phyloP scores from a whole-genome alignment of 2,329 filamentous ascomycete species.

The Phialophora verrucosa region DNA sequence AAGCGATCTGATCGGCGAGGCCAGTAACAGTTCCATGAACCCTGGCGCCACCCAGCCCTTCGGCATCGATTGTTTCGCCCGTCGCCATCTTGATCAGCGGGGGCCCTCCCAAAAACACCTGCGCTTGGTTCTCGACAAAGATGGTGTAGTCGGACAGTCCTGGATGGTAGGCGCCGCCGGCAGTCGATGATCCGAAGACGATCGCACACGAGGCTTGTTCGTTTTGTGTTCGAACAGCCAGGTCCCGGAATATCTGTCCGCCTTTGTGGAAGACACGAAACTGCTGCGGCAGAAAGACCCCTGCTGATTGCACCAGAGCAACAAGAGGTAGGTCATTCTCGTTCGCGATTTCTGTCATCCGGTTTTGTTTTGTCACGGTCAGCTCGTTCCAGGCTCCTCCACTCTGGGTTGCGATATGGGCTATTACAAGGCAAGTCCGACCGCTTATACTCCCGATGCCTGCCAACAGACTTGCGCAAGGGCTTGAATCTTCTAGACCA shows the following conservation, averaged over 20 bases:
- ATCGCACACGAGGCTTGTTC: slow-evolving; percentile 51
- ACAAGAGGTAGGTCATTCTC: slow-evolving; percentile 52
- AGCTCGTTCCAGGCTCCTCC: slow-evolving; percentile 54
- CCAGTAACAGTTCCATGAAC: slow-evolving; percentile 51
- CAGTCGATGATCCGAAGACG: slow-evolving; percentile 54
- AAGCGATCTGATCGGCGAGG: slow-evolving; percentile 52
- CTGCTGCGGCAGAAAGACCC: slow-evolving; percentile 53
- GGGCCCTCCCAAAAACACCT: slow-evolving; percentile 54
- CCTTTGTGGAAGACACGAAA: slow-evolving; percentile 55
- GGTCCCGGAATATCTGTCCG: slow-evolving; percentile 51
- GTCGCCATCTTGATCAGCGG: slow-evolving; percentile 57
- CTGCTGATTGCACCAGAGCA: slow-evolving; percentile 50
- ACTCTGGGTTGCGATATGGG: slow-evolving; percentile 51
- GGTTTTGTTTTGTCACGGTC: slow-evolving; percentile 46
- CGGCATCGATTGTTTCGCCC: slow-evolving; percentile 51
- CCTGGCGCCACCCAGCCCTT: slow-evolving; percentile 51
- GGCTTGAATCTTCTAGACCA: slow-evolving; percentile 46
- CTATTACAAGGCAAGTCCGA: slow-evolving; percentile 47
- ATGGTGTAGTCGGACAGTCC: slow-evolving; percentile 53
- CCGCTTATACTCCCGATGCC: slow-evolving; percentile 50
- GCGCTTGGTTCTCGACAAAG: slow-evolving; percentile 52
- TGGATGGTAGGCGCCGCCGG: slow-evolving; percentile 51
- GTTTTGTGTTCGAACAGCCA: slow-evolving; percentile 48
- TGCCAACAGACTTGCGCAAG: slow-evolving; percentile 47
- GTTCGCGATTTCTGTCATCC: slow-evolving; percentile 47